These are phyloP conservation scores for Backusella australiensis DNA, from an alignment of 192 early-diverging fungal species.

Conservation along the genomic window DNA sequence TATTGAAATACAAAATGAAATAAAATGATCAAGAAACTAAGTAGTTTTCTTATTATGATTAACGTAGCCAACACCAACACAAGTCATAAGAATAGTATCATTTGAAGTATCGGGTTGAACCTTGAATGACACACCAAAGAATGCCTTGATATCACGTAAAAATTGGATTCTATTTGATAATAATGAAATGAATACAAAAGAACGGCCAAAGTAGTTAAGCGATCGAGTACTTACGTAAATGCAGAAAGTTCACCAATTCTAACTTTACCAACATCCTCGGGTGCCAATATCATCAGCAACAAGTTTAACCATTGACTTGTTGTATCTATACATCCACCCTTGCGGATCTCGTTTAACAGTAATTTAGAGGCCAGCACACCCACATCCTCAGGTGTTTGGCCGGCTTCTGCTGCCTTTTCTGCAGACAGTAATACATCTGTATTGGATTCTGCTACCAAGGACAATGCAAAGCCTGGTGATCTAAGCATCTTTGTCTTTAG, in stretches of 20 bases:
- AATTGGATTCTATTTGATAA: slow-evolving; percentile 74
- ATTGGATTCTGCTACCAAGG: slow-evolving; percentile 90
- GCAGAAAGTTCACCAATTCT: slow-evolving; percentile 81
- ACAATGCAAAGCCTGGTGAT: slow-evolving; percentile 91
- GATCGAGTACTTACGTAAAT: slow-evolving; percentile 64
- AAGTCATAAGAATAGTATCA: slow-evolving; percentile 68
- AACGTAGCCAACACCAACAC: slow-evolving; percentile 85
- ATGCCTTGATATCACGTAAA: slow-evolving; percentile 84
- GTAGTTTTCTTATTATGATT: slow-evolving; percentile 90
- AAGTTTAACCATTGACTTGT: slow-evolving; percentile 85
- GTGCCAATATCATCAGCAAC: slow-evolving; percentile 82
- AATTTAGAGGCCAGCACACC: slow-evolving; percentile 73
- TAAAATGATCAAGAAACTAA: background rate
- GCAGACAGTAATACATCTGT: slow-evolving; percentile 81
- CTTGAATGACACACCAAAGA: slow-evolving; percentile 93
- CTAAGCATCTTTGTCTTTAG: slow-evolving; percentile 12
- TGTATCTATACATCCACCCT: slow-evolving; percentile 91
- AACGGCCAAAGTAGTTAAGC: too few species aligned
- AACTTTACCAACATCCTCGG: slow-evolving; percentile 93
- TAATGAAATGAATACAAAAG: background rate
- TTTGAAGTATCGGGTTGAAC: slow-evolving; percentile 60
- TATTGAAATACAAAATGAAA: slow-evolving; percentile 8
- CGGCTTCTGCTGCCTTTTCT: slow-evolving; percentile 77
- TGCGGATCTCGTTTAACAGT: slow-evolving; percentile 81
- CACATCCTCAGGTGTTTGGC: slow-evolving; percentile 90